Evolutionary conservation across 208 protist genomes (phyloP).

Genomic region (Crithidia brevicula): DNA sequence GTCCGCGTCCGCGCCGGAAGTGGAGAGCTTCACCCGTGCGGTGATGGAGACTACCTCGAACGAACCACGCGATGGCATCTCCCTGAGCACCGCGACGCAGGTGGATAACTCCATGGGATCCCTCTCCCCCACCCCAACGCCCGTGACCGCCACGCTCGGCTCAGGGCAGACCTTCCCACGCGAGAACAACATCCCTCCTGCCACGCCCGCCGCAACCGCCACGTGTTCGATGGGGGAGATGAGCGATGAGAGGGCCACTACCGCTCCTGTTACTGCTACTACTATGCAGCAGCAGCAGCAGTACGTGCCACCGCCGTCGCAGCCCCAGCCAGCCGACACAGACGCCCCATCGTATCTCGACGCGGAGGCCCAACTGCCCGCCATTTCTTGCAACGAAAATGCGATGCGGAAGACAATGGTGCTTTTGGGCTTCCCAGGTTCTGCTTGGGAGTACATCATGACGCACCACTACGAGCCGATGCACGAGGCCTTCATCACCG

Average conservation of each 20-base stretch:
- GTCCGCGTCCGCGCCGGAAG: background rate
- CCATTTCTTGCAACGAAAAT: slow-evolving; percentile 12
- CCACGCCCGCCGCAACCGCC: no score
- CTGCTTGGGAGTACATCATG: slow-evolving; percentile 35
- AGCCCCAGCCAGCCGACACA: no score
- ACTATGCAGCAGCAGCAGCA: no score
- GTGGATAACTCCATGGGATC: background rate
- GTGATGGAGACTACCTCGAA: background rate
- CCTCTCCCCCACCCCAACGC: background rate
- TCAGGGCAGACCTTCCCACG: background rate
- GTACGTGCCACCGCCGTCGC: no score
- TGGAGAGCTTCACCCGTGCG: background rate
- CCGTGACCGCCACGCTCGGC: background rate
- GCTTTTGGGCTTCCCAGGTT: slow-evolving; percentile 34
- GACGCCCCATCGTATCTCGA: no score
- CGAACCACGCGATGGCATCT: background rate
- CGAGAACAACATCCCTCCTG: background rate
- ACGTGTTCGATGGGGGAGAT: no score
- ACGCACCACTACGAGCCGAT: slow-evolving; percentile 35
- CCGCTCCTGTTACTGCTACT: no score
- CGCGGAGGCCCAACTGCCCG: background rate
- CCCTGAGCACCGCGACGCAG: background rate
- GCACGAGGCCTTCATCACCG: slow-evolving; percentile 32
- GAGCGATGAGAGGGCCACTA: no score
- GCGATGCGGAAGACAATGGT: slow-evolving; percentile 34